A percentile compares a stretch with the other conserved stretches of the same genome.
These are phyloP conservation scores for Aspergillus arachidicola DNA, from an alignment of 2,329 filamentous ascomycete genomes.

Conservation along the genomic window DNA sequence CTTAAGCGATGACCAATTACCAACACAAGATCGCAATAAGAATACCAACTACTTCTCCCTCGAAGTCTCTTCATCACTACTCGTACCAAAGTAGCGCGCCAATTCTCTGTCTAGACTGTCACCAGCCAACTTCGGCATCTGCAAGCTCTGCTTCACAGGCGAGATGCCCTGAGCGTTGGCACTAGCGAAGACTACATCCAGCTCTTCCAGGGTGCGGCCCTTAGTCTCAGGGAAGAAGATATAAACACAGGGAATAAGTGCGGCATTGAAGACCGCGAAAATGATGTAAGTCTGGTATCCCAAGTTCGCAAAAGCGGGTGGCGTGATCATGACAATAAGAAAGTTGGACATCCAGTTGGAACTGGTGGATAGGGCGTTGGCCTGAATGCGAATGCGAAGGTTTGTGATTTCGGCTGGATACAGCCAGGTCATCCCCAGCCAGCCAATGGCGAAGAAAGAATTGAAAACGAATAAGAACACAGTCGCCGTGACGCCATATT, in stretches of 20 bases:
- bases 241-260: constrained; percentile 58
- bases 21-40: not conserved
- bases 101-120: constrained; percentile 1
- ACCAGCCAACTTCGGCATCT: constrained; percentile 3
- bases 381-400: constrained; percentile 60
- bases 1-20: not conserved
- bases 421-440: constrained; percentile 63
- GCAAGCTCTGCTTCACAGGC: constrained; percentile 8
- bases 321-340: constrained; percentile 68
- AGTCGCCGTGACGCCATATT: constrained; percentile 7
- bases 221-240: constrained; percentile 64
- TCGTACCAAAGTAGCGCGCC: not conserved
- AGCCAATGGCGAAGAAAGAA: constrained; percentile 65
- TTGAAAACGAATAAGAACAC: constrained; percentile 64
- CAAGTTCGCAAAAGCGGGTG: constrained; percentile 60
- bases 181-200: constrained; percentile 48
- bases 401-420: constrained; percentile 53
- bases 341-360: constrained; percentile 64
- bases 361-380: constrained; percentile 62
- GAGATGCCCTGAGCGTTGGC: constrained; percentile 7
- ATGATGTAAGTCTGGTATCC: constrained; percentile 59
- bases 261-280: constrained; percentile 57
- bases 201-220: constrained; percentile 64
- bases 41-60: not conserved
- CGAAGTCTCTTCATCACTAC: not conserved